phyloP scores from a whole-genome alignment of 768 basidiomycete genomes.

The Tylopilus cervinicoccineus region DNA sequence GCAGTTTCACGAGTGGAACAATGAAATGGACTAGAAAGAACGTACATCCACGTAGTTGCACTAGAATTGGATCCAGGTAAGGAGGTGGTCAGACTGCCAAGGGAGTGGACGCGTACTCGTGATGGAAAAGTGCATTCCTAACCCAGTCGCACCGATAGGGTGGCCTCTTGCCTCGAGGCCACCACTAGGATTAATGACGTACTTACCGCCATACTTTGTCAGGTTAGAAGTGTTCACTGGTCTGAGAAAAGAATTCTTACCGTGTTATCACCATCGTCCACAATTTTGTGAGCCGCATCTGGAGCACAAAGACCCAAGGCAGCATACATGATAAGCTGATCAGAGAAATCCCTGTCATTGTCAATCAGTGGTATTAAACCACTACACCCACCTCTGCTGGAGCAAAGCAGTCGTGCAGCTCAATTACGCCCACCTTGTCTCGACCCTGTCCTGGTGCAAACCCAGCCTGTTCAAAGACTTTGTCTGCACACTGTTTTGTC shows the following conservation, averaged over 20 bases:
- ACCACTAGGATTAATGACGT: conserved; percentile 79
- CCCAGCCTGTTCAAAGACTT: conserved; percentile 66
- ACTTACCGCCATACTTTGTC: conserved; percentile 72
- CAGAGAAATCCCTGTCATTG: not conserved
- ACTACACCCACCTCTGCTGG: conserved; percentile 58
- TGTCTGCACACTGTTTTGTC: conserved; percentile 61
- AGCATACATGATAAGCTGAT: conserved; percentile 71
- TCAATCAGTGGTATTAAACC: not conserved
- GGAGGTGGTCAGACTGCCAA: not conserved
- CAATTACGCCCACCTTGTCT: conserved; percentile 75
- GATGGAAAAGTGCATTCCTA: conserved; percentile 82
- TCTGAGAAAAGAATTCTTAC: conserved; percentile 35
- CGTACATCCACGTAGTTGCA: conserved; percentile 68
- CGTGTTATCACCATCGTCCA: conserved; percentile 74
- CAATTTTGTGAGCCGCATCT: conserved; percentile 65
- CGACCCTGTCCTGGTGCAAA: conserved; percentile 56
- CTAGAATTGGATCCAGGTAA: conserved; percentile 30
- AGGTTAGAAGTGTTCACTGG: not conserved
- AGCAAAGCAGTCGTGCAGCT: conserved; percentile 83
- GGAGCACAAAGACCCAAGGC: conserved; percentile 65
- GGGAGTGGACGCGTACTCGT: conserved; percentile 47
- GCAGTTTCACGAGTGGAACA: not conserved
- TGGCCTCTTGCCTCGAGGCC: conserved; percentile 84
- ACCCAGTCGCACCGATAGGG: conserved; percentile 73
- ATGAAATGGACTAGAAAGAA: not conserved